A percentile compares a stretch with the other conserved stretches of the same genome.
These are phyloP conservation scores for Cynanchum wilfordii DNA, from an alignment of 257 asterid species.

Conservation along the genomic window DNA sequence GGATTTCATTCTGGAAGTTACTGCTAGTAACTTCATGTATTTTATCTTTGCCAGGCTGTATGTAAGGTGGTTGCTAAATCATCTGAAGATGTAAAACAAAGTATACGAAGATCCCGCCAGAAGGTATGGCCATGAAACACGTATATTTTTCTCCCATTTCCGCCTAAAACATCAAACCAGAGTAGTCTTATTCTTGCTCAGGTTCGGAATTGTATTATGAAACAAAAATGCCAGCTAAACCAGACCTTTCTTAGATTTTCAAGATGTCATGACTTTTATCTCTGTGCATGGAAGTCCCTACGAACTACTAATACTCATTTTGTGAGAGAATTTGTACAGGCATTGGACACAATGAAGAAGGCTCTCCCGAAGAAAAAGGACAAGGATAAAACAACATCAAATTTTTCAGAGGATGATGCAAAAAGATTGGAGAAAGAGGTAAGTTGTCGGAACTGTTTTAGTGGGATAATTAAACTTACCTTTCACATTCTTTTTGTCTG, in stretches of 20 bases:
- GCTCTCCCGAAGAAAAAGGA: constrained; percentile 71
- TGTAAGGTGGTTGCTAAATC: constrained; percentile 86
- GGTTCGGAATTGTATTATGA: not conserved
- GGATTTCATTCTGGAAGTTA: constrained; percentile 8
- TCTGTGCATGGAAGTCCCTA: not conserved
- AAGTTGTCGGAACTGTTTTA: constrained; percentile 18
- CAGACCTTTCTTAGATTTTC: not conserved
- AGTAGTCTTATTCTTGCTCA: not conserved
- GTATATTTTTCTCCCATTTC: not conserved
- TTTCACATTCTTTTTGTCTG: constrained; percentile 7
- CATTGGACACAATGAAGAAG: constrained; percentile 73
- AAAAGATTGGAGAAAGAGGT: constrained; percentile 93
- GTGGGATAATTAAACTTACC: not conserved
- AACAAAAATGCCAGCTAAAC: not conserved
- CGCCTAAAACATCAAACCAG: not conserved
- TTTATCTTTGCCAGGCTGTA: constrained; percentile 59
- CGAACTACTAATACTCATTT: constrained; percentile 2
- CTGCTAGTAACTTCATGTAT: not conserved
- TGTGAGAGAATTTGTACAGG: constrained; percentile 31
- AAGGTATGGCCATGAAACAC: constrained; percentile 41
- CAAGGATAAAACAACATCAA: constrained; percentile 55
- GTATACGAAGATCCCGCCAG: constrained; percentile 94
- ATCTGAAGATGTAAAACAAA: constrained; percentile 87
- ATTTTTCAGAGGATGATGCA: constrained; percentile 72
- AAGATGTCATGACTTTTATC: not conserved